phyloP scores from a whole-genome alignment of 1,139 yeast species.

The Candida anutae region DNA sequence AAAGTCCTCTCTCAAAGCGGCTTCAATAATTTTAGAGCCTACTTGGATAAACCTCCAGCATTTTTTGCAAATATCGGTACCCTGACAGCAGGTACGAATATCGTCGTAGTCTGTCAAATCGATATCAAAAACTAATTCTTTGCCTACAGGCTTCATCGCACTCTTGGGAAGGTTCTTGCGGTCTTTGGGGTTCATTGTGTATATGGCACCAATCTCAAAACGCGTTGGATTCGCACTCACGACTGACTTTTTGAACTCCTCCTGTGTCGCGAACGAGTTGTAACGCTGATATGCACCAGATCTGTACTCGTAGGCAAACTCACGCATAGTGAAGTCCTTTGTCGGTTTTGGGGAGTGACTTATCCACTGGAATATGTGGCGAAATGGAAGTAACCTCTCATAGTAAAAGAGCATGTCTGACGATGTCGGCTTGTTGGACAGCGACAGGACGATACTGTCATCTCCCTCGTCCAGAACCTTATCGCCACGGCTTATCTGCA shows the following conservation, averaged over 20 bases:
- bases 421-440: slow-evolving; percentile 37
- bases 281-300: slow-evolving; percentile 87
- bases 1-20: slow-evolving; percentile 74
- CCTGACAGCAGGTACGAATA: slow-evolving; percentile 86
- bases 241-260: slow-evolving; percentile 73
- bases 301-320: slow-evolving; percentile 84
- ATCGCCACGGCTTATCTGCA: no score
- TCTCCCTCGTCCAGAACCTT: no score
- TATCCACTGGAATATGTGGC: slow-evolving; percentile 76
- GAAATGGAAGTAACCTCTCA: slow-evolving; percentile 62
- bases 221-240: slow-evolving; percentile 74
- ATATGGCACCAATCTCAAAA: slow-evolving; percentile 93
- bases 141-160: slow-evolving; percentile 72
- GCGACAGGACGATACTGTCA: background rate
- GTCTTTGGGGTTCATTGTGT: slow-evolving; percentile 78
- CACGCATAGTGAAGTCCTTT: slow-evolving; percentile 77
- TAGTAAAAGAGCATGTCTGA: slow-evolving; percentile 74
- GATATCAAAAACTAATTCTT: slow-evolving; percentile 91
- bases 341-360: slow-evolving; percentile 72
- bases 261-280: slow-evolving; percentile 59
- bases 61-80: slow-evolving; percentile 74
- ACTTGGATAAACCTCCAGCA: slow-evolving; percentile 95
- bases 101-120: slow-evolving; percentile 97
- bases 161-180: slow-evolving; percentile 72
- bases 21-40: slow-evolving; percentile 70